Percentiles rank a stretch among this genome's conserved stretches.
Evolutionary conservation across 805 yeast species (phyloP).

Genomic region (Candida easanensis): DNA sequence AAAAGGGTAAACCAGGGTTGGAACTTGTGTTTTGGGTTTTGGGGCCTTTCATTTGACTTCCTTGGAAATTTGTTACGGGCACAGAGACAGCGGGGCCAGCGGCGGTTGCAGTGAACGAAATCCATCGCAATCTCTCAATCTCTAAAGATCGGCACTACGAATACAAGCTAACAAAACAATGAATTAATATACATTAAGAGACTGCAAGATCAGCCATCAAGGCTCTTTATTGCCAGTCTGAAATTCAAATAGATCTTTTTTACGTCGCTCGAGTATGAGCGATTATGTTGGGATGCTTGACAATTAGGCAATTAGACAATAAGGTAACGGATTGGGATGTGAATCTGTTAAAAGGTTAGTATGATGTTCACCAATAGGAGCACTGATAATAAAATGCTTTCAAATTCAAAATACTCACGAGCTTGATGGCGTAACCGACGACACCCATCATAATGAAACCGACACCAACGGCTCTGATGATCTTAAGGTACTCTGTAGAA

Average conservation of each 20-base stretch:
- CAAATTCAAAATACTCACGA: conserved; percentile 35
- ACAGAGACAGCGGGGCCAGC: too few relatives aligned
- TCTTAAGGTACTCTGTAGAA: conserved; percentile 68
- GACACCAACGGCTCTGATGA: conserved; percentile 92
- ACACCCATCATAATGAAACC: conserved; percentile 98
- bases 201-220: not conserved
- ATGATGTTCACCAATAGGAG: not conserved
- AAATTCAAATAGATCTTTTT: not conserved
- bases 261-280: too few relatives aligned
- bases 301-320: too few relatives aligned
- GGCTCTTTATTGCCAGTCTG: not conserved
- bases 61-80: too few relatives aligned
- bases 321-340: conserved; percentile 94
- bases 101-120: too few relatives aligned
- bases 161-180: not conserved
- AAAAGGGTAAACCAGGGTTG: too few relatives aligned
- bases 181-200: not conserved
- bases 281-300: too few relatives aligned
- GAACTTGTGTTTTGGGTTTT: too few relatives aligned
- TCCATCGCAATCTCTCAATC: too few relatives aligned
- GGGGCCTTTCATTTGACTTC: too few relatives aligned
- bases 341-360: conserved; percentile 41
- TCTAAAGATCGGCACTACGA: too few relatives aligned
- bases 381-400: not conserved
- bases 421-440: conserved; percentile 93